These are phyloP conservation scores for Hordeum pubiflorum DNA, from an alignment of 202 grass and related monocot species.

Conservation along the genomic window DNA sequence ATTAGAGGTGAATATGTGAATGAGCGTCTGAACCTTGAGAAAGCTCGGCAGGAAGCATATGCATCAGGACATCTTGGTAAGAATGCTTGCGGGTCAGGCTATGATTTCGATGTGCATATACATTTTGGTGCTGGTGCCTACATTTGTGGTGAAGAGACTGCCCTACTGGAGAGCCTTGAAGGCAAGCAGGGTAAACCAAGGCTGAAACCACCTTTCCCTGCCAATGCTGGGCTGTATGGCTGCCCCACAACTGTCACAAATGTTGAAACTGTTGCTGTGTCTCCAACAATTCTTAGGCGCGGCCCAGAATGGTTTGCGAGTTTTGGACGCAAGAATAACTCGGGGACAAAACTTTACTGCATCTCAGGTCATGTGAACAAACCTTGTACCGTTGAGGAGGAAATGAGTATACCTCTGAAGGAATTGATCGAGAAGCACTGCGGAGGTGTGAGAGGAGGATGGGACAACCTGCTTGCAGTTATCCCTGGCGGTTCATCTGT, in stretches of 20 bases:
- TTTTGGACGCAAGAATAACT: slow-evolving; percentile 96
- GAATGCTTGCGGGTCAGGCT: slow-evolving; percentile 91
- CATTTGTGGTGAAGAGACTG: slow-evolving; percentile 96
- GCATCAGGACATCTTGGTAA: slow-evolving; percentile 78
- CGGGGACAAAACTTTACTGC: slow-evolving; percentile 81
- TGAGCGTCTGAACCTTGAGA: slow-evolving; percentile 74
- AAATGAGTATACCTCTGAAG: slow-evolving; percentile 96
- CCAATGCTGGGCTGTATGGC: slow-evolving; percentile 84
- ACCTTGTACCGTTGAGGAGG: slow-evolving; percentile 96
- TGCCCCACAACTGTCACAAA: slow-evolving; percentile 95
- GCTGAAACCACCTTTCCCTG: slow-evolving; percentile 91
- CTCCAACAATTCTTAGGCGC: slow-evolving; percentile 88
- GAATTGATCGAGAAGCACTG: slow-evolving; percentile 91
- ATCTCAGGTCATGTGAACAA: slow-evolving; percentile 95
- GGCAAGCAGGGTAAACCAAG: slow-evolving; percentile 95
- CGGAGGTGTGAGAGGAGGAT: slow-evolving; percentile 87
- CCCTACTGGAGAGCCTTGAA: slow-evolving; percentile 92
- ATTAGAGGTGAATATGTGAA: slow-evolving; percentile 97
- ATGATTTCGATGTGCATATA: slow-evolving; percentile 90
- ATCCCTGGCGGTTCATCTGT: slow-evolving; percentile 95
- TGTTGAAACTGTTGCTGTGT: slow-evolving; percentile 95
- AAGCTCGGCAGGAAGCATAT: slow-evolving; percentile 86
- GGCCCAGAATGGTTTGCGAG: slow-evolving; percentile 97
- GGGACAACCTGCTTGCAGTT: slow-evolving; percentile 90
- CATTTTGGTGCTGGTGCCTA: slow-evolving; percentile 95